Percentiles rank a stretch among this genome's conserved stretches.
phyloP scores from a whole-genome alignment of 164 flowering plant genomes.

The Magnolia changhungtana region DNA sequence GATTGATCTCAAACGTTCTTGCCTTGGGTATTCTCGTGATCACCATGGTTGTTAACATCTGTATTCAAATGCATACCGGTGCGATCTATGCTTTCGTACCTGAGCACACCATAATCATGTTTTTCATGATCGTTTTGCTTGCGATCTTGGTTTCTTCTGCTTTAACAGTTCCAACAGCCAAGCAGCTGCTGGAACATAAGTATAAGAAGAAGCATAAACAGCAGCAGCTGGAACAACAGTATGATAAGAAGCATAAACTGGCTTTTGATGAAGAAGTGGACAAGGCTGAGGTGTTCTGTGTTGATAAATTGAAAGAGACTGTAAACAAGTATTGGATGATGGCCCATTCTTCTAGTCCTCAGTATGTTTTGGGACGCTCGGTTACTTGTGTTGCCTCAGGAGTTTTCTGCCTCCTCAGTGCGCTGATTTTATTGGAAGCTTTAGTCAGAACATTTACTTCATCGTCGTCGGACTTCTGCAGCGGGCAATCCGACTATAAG shows the following conservation, averaged over 20 bases:
- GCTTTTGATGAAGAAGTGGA: neutral
- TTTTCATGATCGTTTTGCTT: conserved; percentile 32
- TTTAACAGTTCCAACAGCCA: conserved; percentile 20
- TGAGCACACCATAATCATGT: conserved; percentile 40
- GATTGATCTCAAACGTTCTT: conserved; percentile 36
- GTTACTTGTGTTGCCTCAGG: conserved; percentile 52
- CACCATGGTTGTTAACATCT: conserved; percentile 45
- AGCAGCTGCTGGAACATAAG: conserved; percentile 28
- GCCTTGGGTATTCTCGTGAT: conserved; percentile 57
- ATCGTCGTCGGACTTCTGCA: conserved; percentile 34
- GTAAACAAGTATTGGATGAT: conserved; percentile 49
- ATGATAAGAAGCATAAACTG: conserved; percentile 1
- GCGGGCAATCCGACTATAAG: conserved; percentile 51
- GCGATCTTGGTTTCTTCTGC: conserved; percentile 6
- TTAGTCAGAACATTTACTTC: conserved; percentile 35
- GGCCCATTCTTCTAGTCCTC: conserved; percentile 52
- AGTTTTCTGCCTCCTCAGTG: conserved; percentile 39
- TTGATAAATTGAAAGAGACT: conserved; percentile 28
- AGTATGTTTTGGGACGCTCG: conserved; percentile 50
- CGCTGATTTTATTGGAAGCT: conserved; percentile 39
- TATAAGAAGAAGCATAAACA: conserved; percentile 10
- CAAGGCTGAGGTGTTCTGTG: neutral
- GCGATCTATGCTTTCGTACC: conserved; percentile 39
- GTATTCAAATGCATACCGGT: conserved; percentile 55
- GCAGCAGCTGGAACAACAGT: conserved; percentile 26